Conservation (phyloP, 176 grass and related monocot genomes). For the Miscanthus lutarioriparius region DNA sequence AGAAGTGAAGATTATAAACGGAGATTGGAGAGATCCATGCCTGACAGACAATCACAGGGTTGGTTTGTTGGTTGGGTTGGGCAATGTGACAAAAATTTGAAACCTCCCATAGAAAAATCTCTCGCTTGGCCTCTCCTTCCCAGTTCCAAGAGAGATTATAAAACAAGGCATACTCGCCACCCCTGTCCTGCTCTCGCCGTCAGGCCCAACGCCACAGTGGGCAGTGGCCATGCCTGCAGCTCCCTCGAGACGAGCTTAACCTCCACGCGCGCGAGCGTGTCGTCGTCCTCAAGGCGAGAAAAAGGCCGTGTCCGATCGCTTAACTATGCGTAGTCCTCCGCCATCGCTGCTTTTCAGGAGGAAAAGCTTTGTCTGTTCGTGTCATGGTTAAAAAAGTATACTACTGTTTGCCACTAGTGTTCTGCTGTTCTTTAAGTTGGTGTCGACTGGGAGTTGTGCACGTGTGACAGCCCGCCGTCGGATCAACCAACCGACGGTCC, state of each 20-base stretch:
- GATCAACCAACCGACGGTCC: conserved; percentile 3
- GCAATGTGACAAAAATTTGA: conserved; percentile 24
- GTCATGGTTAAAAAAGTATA: conserved; percentile 23
- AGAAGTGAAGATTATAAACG: not conserved
- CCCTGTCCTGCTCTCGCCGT: conserved; percentile 17
- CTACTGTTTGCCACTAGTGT: not conserved
- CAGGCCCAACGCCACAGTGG: conserved; percentile 14
- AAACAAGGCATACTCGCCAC: conserved; percentile 37
- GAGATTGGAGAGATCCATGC: not conserved
- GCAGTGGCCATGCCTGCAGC: conserved; percentile 25
- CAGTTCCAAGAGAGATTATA: not conserved
- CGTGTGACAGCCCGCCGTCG: not conserved
- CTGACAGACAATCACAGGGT: conserved; percentile 15
- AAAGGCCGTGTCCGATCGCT: conserved; percentile 36
- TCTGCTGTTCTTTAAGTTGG: not conserved
- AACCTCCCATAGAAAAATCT: not conserved
- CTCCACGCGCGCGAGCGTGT: conserved; percentile 33
- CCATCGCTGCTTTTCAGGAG: conserved; percentile 53
- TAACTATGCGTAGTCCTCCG: not conserved
- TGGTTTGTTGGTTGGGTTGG: conserved; percentile 21
- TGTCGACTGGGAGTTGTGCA: not conserved
- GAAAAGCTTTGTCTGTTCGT: conserved; percentile 43
- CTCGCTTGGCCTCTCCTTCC: not conserved
- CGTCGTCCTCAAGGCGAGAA: conserved; percentile 32
- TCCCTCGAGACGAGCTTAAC: conserved; percentile 41